Conservation (phyloP, 768 basidiomycete genomes). For the Kwoniella sp. region DNA sequence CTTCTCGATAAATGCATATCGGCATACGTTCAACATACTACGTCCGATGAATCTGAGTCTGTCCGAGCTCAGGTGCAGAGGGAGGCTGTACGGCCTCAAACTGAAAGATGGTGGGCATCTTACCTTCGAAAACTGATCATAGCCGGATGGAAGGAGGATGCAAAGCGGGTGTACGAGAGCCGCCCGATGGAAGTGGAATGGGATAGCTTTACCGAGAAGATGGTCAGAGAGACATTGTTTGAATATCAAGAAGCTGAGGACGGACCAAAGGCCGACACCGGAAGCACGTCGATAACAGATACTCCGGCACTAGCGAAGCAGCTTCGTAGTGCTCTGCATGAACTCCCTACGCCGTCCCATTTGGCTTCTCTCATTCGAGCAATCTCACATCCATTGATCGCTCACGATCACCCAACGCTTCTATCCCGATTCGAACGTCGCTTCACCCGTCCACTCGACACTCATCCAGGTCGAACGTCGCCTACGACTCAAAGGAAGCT, state of each 20-base stretch:
- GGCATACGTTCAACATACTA: conserved; percentile 24
- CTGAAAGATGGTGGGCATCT: conserved; percentile 27
- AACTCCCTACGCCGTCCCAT: conserved; percentile 13
- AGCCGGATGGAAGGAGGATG: conserved; percentile 35
- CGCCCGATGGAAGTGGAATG: conserved; percentile 18
- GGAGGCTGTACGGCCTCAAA: conserved; percentile 21
- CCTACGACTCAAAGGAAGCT: conserved; percentile 7
- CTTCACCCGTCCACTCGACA: conserved; percentile 6
- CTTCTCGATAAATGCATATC: conserved; percentile 20
- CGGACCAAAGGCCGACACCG: conserved; percentile 3
- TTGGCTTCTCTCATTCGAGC: conserved; percentile 12
- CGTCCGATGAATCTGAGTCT: conserved; percentile 20
- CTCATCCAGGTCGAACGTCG: neutral
- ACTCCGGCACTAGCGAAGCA: neutral
- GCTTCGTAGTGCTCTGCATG: conserved; percentile 1
- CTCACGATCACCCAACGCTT: neutral
- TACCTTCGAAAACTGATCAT: conserved; percentile 25
- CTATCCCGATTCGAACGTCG: conserved; percentile 2
- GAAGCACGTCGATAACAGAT: neutral
- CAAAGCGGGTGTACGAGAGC: conserved; percentile 10
- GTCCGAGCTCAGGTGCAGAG: conserved; percentile 17
- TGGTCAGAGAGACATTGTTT: conserved; percentile 8
- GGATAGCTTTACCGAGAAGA: conserved; percentile 24
- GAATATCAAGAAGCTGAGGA: neutral
- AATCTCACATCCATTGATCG: conserved; percentile 7